phyloP scores from a whole-genome alignment of 2,329 filamentous ascomycete genomes.

The Trichoderma asperellum region DNA sequence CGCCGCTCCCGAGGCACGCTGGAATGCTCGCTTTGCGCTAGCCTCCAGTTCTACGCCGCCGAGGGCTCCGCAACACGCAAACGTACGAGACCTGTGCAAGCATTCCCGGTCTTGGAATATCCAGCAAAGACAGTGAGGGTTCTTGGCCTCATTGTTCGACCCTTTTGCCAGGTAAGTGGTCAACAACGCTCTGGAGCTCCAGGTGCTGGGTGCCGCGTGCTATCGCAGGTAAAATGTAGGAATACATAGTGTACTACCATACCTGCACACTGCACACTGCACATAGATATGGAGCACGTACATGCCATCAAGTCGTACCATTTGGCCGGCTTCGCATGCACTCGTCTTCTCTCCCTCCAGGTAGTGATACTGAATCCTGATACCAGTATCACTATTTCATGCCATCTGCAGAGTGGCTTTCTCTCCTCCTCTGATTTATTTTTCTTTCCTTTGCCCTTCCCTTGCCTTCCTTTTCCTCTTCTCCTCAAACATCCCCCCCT shows the following conservation, averaged over 20 bases:
- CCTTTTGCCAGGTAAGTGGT: background rate
- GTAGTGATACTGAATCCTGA: background rate
- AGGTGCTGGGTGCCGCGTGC: background rate
- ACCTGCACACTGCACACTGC: background rate
- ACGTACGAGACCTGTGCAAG: constrained; percentile 3
- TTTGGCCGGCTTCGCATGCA: background rate
- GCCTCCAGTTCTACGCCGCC: constrained; percentile 14
- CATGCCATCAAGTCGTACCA: constrained; percentile 11
- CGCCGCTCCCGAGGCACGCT: constrained; percentile 26
- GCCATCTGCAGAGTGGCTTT: background rate
- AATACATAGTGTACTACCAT: background rate
- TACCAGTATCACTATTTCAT: background rate
- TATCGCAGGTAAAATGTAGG: background rate
- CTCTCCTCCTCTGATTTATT: background rate
- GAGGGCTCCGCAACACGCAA: constrained; percentile 22
- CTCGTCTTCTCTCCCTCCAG: constrained; percentile 6
- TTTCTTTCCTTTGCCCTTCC: background rate
- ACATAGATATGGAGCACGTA: background rate
- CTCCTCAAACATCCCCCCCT: background rate
- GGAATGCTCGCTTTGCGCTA: constrained; percentile 15
- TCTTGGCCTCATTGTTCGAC: constrained; percentile 12
- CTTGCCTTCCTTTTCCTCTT: background rate
- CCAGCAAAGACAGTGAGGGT: background rate
- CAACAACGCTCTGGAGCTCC: background rate
- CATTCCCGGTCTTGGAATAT: constrained; percentile 2